phyloP scores from a whole-genome alignment of 495 filamentous ascomycete species.

The Evernia prunastri region DNA sequence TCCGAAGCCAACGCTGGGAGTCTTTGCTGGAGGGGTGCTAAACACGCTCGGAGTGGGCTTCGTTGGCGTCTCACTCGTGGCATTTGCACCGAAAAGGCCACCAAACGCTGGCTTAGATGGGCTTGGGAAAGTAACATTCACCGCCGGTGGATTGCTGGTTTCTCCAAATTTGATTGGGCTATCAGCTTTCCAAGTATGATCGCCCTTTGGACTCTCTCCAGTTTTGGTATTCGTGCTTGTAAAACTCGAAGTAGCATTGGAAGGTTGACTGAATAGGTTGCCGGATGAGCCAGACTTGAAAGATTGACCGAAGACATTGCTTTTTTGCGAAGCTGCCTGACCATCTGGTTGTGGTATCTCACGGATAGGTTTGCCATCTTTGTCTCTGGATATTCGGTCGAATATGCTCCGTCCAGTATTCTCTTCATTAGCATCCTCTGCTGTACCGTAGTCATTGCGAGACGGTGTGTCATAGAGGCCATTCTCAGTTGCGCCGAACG shows the following conservation, averaged over 20 bases:
- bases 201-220: slow-evolving; percentile 10
- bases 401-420: slow-evolving; percentile 48
- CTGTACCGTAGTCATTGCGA: slow-evolving; percentile 20
- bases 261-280: slow-evolving; percentile 8
- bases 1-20: slow-evolving; percentile 19
- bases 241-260: slow-evolving; percentile 31
- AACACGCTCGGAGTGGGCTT: slow-evolving; percentile 30
- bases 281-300: neutral
- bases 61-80: slow-evolving; percentile 22
- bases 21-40: slow-evolving; percentile 26
- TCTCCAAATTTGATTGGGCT: slow-evolving; percentile 45
- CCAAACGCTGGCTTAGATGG: slow-evolving; percentile 35
- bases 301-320: slow-evolving; percentile 20
- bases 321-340: slow-evolving; percentile 12
- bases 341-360: slow-evolving; percentile 26
- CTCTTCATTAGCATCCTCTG: slow-evolving; percentile 21
- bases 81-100: slow-evolving; percentile 40
- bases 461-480: neutral
- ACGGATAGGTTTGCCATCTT: slow-evolving; percentile 45
- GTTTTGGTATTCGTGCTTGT: slow-evolving; percentile 17
- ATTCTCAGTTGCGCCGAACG: slow-evolving; percentile 15
- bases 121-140: slow-evolving; percentile 30
- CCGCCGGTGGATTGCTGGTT: slow-evolving; percentile 26
- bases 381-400: slow-evolving; percentile 46
- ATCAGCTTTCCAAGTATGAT: slow-evolving; percentile 48